These are phyloP conservation scores for Rhipidocladum racemiflorum DNA, from an alignment of 176 grass and related monocot species.

Conservation along the genomic window DNA sequence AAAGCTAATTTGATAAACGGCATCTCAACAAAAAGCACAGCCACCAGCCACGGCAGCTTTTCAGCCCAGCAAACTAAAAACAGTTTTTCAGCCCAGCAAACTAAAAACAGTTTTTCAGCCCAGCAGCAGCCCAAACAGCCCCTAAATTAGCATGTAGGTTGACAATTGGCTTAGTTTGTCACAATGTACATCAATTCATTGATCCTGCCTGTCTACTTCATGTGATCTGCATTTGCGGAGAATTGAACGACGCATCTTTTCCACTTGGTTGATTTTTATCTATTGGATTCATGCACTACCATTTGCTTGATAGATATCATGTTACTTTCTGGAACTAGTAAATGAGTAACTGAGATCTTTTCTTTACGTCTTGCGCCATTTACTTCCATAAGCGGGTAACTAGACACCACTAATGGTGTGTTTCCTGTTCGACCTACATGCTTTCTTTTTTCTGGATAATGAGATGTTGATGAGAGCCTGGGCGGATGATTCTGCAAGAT, in stretches of 20 bases:
- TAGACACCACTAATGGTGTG: neutral
- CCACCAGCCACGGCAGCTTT: no score
- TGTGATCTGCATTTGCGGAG: neutral
- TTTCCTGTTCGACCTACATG: neutral
- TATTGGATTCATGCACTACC: neutral
- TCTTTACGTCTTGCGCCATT: neutral
- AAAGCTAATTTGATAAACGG: no score
- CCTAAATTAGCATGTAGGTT: neutral
- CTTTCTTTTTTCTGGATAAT: neutral
- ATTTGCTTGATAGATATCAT: neutral
- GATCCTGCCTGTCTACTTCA: neutral
- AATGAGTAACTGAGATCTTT: neutral
- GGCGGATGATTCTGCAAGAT: neutral
- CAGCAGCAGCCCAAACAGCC: no score
- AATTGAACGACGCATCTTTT: neutral
- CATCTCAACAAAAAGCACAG: no score
- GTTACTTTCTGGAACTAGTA: neutral
- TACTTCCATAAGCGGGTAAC: neutral
- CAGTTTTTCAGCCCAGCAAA: no score
- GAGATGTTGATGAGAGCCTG: constrained; percentile 2
- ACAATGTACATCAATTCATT: neutral
- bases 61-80: no score
- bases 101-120: no score
- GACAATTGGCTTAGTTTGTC: neutral
- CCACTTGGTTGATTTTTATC: neutral